Evolutionary conservation across 2,329 filamentous ascomycete genomes (phyloP).

Genomic region (Botrytis hyacinthi): DNA sequence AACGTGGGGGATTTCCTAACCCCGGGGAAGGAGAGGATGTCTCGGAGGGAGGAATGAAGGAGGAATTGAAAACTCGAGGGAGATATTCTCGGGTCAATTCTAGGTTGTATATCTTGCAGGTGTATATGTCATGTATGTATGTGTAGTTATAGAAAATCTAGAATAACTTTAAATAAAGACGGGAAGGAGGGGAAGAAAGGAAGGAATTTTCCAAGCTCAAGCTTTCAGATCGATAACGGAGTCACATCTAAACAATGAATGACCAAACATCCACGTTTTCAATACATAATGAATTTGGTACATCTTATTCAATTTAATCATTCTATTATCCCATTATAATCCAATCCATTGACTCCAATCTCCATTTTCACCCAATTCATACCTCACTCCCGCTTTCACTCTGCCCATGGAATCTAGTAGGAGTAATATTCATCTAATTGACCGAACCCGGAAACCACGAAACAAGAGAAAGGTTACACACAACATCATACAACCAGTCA

Average conservation of each 20-base stretch:
- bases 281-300: conserved; percentile 7
- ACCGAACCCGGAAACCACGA: not conserved
- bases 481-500: not conserved
- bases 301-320: not conserved
- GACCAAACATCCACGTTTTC: conserved; percentile 2
- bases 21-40: conserved; percentile 3
- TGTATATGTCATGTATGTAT: not conserved
- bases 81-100: not conserved
- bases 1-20: not conserved
- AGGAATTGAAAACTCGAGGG: not conserved
- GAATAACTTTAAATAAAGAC: not conserved
- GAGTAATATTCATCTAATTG: not conserved
- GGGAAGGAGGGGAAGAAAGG: not conserved
- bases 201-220: conserved; percentile 1
- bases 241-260: not conserved
- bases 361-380: not conserved
- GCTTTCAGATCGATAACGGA: conserved; percentile 15
- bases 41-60: not conserved
- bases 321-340: not conserved
- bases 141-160: not conserved
- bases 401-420: not conserved
- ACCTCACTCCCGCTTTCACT: not conserved
- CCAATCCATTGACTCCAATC: not conserved
- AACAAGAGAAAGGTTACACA: not conserved
- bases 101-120: not conserved